These are phyloP conservation scores for Melaleuca quinquenervia DNA, from an alignment of 345 rosid species.

Conservation along the genomic window DNA sequence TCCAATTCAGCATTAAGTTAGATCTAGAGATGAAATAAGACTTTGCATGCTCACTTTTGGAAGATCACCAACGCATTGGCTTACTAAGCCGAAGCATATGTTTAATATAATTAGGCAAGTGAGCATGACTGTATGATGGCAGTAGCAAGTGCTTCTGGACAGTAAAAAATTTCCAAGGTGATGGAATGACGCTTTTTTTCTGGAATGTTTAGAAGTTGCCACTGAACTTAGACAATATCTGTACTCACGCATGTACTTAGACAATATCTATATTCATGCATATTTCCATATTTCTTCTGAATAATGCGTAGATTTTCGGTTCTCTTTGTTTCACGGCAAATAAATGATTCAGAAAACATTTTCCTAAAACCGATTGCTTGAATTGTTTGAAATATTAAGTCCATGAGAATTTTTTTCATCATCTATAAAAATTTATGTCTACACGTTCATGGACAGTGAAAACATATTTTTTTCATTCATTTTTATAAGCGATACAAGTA, in stretches of 20 bases:
- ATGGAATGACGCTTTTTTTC: background rate
- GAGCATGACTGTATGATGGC: background rate
- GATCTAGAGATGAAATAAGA: background rate
- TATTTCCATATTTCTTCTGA: background rate
- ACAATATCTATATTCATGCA: background rate
- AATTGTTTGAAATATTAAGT: background rate
- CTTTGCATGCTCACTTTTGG: background rate
- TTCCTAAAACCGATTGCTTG: background rate
- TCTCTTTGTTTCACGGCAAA: background rate
- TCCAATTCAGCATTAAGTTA: background rate
- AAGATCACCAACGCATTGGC: background rate
- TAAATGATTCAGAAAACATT: background rate
- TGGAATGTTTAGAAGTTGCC: background rate
- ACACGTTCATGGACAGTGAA: background rate
- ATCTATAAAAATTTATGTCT: background rate
- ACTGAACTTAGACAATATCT: background rate
- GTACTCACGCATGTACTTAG: background rate
- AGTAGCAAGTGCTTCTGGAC: background rate
- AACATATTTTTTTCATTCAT: background rate
- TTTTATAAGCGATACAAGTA: background rate
- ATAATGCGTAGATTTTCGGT: background rate
- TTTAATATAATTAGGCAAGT: background rate
- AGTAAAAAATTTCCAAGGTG: background rate
- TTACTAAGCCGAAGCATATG: background rate
- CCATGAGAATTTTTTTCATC: background rate